Evolutionary conservation across 345 rosid genomes (phyloP).

Genomic region (Aquilaria yunnanensis): DNA sequence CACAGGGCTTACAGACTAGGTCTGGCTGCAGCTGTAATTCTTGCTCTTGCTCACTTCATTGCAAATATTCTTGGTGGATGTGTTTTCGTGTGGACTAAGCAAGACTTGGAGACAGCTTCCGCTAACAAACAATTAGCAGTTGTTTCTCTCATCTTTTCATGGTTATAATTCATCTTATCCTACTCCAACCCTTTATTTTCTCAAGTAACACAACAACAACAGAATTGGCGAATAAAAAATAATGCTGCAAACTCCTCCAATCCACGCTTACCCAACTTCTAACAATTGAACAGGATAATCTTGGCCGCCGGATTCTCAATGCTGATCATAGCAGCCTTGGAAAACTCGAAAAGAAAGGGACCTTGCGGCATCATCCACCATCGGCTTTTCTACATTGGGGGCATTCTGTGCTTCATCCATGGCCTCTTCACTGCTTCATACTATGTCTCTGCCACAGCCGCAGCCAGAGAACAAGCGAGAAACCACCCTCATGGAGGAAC

Average conservation of each 20-base stretch:
- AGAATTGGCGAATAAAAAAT: not conserved
- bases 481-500: not conserved
- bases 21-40: constrained; percentile 57
- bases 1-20: constrained; percentile 65
- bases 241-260: not conserved
- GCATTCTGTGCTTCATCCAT: constrained; percentile 79
- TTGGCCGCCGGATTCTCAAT: constrained; percentile 62
- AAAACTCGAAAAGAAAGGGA: constrained; percentile 65
- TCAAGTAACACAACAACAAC: not conserved
- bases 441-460: constrained; percentile 69
- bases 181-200: too few species aligned
- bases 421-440: constrained; percentile 62
- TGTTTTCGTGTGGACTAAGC: constrained; percentile 51
- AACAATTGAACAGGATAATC: constrained; percentile 39
- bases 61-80: constrained; percentile 74
- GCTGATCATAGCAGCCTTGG: constrained; percentile 60
- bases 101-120: constrained; percentile 36
- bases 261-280: not conserved
- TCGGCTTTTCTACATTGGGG: constrained; percentile 61
- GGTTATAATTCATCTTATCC: constrained; percentile 30
- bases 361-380: constrained; percentile 55
- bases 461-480: constrained; percentile 28
- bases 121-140: constrained; percentile 74
- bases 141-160: constrained; percentile 72
- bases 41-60: constrained; percentile 52